phyloP scores from a whole-genome alignment of 2,329 filamentous ascomycete species.

The Salinomyces thailandicus region DNA sequence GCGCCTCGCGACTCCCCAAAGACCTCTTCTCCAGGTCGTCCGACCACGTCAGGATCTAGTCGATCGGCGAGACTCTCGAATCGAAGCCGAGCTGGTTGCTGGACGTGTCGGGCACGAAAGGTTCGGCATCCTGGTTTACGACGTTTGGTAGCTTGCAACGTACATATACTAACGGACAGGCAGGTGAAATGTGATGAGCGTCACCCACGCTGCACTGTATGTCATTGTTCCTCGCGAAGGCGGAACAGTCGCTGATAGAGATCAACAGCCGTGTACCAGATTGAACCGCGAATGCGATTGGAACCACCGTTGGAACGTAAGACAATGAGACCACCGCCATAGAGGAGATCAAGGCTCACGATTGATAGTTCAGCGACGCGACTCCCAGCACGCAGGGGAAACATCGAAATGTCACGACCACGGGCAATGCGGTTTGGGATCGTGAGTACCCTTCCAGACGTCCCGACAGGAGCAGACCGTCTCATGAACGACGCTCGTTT shows the following conservation, averaged over 20 bases:
- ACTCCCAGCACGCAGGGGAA: constrained; percentile 24
- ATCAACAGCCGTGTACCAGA: constrained; percentile 39
- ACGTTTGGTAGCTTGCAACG: not conserved
- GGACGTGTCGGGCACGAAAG: constrained; percentile 31
- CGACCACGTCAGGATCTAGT: constrained; percentile 8
- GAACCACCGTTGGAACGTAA: constrained; percentile 37
- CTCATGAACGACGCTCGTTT: too few species aligned
- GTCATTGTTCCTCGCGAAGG: constrained; percentile 9
- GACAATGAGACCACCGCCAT: not conserved
- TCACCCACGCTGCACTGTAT: constrained; percentile 44
- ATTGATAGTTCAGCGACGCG: constrained; percentile 25
- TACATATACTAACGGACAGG: constrained; percentile 11
- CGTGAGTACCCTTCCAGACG: constrained; percentile 41
- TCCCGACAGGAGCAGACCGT: too few species aligned
- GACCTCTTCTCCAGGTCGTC: constrained; percentile 14
- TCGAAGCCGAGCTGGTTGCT: constrained; percentile 45
- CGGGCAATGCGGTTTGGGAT: constrained; percentile 47
- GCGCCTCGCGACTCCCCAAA: constrained; percentile 17
- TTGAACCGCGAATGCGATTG: constrained; percentile 49
- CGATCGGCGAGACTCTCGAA: constrained; percentile 38
- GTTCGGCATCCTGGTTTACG: constrained; percentile 9
- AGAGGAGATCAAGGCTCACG: too few species aligned
- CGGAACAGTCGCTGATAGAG: constrained; percentile 2
- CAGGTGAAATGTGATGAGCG: constrained; percentile 48
- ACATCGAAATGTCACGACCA: constrained; percentile 35